A percentile compares a stretch with the other conserved stretches of the same genome.
Conservation (phyloP, 106 monocot species). For the Acanthochlamys bracteata region DNA sequence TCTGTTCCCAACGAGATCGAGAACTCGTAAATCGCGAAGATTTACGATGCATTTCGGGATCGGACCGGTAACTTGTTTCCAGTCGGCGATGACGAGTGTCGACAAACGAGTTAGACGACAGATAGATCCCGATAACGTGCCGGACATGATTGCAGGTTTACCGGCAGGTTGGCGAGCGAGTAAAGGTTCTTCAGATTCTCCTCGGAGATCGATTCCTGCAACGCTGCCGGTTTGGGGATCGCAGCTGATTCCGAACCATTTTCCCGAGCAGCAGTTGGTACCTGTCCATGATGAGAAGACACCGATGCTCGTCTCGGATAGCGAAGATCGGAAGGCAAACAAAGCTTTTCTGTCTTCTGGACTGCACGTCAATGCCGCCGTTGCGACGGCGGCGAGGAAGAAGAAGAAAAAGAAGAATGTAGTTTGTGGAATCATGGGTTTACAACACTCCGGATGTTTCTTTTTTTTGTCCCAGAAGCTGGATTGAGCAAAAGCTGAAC, state of each 20-base stretch:
- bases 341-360: constrained; percentile 39
- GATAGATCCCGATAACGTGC: constrained; percentile 40
- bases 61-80: constrained; percentile 63
- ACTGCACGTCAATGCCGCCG: constrained; percentile 13
- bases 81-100: constrained; percentile 72
- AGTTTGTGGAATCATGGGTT: too few species aligned
- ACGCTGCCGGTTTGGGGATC: constrained; percentile 47
- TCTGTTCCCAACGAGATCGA: constrained; percentile 77
- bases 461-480: too few species aligned
- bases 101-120: constrained; percentile 56
- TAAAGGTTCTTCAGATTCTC: constrained; percentile 40
- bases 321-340: constrained; percentile 27
- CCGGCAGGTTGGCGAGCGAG: constrained; percentile 21
- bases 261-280: constrained; percentile 43
- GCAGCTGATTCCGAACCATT: constrained; percentile 85
- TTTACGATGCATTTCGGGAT: constrained; percentile 63
- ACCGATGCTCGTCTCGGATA: constrained; percentile 40
- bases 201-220: constrained; percentile 40
- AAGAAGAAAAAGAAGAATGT: constrained; percentile 9
- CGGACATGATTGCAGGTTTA: constrained; percentile 61
- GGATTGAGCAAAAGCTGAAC: too few species aligned
- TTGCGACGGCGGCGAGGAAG: constrained; percentile 2
- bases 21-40: constrained; percentile 48
- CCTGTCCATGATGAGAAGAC: constrained; percentile 54
- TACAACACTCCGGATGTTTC: too few species aligned